Base-by-base conservation (phyloP, 2,329 filamentous ascomycete species). In the Monosporascus sp. region DNA sequence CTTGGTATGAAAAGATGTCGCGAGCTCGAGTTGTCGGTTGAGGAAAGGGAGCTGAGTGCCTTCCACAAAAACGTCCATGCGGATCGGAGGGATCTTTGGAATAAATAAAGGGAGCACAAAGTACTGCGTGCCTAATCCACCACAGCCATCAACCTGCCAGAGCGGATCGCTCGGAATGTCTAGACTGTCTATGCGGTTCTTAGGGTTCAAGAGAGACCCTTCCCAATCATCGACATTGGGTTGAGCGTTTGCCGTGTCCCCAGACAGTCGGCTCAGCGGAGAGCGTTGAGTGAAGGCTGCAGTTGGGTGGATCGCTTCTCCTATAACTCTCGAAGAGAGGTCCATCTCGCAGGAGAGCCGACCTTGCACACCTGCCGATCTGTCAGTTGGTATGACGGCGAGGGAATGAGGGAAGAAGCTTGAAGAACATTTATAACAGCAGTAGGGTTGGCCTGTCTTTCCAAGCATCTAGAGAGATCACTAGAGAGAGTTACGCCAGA, bases 61-160 rank as follows among this genome's bases (percentile, higher is more conserved):
- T 4, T 79, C 76, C 35, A 84, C 75, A 62, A 81, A 85, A 24
- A 82, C 74, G 62, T 85, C 81, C 60, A 84, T 74, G 40, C 81
- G 77, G 59, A 81, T 73, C 1, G 81, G 81, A 4, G 75, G 68
- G 20, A 75, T 63, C 17, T 68, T 60, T 5, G 62, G 58, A 31
- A 80, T 59, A 61, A 83, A 83, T 22, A 80, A 68, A 17, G 82
- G 81, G 3, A 82, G 63, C 28, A 74, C 76, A 62, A 79, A 84
- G 61, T 78, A 81, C 63, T 84, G 81, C 11, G 78, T 82, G 5
- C 81, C 82, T 51, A 80, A 72, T 18, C 75, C 78, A 22, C 78
- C 78, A 59, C 76, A 80, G 48, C 82, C 81, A 58, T 85, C 81
- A 48, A 86, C 77, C 37, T 78, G 74, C 81, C 82, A 86, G 7